These are phyloP conservation scores for Exophiala oligosperma DNA, from an alignment of 2,329 filamentous ascomycete species.

Conservation along the genomic window DNA sequence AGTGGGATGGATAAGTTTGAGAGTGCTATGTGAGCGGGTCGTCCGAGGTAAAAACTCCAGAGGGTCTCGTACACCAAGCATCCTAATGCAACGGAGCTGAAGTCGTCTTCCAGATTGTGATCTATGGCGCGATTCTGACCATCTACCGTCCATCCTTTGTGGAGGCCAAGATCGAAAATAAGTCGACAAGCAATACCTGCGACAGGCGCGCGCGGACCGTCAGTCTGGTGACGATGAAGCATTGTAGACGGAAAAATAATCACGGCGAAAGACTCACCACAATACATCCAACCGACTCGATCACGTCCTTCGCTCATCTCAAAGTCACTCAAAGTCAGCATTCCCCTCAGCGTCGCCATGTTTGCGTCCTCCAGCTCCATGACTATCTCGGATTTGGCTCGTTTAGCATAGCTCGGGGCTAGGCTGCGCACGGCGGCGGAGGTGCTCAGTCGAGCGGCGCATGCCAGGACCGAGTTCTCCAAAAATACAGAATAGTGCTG, in stretches of 20 bases:
- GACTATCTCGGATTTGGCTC: conserved; percentile 2
- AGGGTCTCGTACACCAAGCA: conserved; percentile 6
- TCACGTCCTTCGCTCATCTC: conserved; percentile 1
- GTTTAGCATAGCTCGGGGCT: background rate
- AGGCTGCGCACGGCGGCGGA: background rate
- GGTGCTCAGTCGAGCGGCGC: background rate
- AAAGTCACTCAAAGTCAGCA: conserved; percentile 2
- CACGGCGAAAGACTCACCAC: background rate
- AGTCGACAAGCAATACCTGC: conserved; percentile 6
- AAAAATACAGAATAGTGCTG: conserved; percentile 1
- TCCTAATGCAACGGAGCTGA: background rate
- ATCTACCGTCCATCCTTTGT: background rate
- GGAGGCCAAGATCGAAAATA: background rate
- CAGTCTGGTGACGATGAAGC: background rate
- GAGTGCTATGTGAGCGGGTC: background rate
- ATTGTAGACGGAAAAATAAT: background rate
- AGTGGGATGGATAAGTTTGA: background rate
- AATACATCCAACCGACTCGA: conserved; percentile 5
- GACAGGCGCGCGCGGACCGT: background rate
- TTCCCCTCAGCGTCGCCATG: conserved; percentile 1
- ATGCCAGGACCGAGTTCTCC: conserved; percentile 4
- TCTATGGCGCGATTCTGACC: background rate
- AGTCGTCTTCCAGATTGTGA: background rate
- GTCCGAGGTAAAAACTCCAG: conserved; percentile 5
- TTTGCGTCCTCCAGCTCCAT: conserved; percentile 1